These are phyloP conservation scores for Coemansia sp. DNA, from an alignment of 192 early-diverging fungal genomes.

Conservation along the genomic window DNA sequence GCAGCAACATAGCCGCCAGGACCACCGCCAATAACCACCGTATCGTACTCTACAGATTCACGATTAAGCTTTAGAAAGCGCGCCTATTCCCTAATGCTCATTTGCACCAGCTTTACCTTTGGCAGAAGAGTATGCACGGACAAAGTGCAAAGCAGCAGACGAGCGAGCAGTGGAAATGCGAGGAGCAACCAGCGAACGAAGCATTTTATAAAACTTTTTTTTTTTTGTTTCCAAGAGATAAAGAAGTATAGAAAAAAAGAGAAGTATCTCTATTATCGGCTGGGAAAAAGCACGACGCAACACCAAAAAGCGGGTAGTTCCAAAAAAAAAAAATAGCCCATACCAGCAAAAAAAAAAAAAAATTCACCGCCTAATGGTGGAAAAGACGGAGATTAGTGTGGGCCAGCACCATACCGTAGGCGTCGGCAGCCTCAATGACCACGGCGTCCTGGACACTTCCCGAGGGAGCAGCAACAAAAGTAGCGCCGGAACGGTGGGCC, in stretches of 20 bases:
- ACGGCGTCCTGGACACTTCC: slow-evolving; percentile 87
- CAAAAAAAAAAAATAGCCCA: background rate
- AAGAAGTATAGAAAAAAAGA: slow-evolving; percentile 6
- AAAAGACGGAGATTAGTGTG: slow-evolving; percentile 92
- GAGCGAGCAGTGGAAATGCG: slow-evolving; percentile 6
- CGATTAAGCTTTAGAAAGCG: background rate
- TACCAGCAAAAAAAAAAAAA: background rate
- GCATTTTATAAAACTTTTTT: slow-evolving; percentile 20
- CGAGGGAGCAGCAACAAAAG: slow-evolving; percentile 84
- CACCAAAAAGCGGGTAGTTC: background rate
- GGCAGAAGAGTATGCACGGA: slow-evolving; percentile 51
- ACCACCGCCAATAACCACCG: slow-evolving; percentile 90
- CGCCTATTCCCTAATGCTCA: too few species aligned
- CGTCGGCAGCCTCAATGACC: slow-evolving; percentile 80
- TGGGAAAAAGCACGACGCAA: too few species aligned
- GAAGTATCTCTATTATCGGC: too few species aligned
- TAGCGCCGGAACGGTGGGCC: slow-evolving; percentile 78
- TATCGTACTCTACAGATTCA: slow-evolving; percentile 64
- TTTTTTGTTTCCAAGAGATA: background rate
- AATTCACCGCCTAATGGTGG: slow-evolving; percentile 70
- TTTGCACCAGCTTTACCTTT: too few species aligned
- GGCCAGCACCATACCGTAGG: slow-evolving; percentile 74
- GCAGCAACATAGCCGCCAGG: slow-evolving; percentile 98
- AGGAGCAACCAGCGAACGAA: slow-evolving; percentile 28
- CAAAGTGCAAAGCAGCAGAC: slow-evolving; percentile 27